Evolutionary conservation across 768 basidiomycete species (phyloP).

Genomic region (Lyophyllum shimeji): DNA sequence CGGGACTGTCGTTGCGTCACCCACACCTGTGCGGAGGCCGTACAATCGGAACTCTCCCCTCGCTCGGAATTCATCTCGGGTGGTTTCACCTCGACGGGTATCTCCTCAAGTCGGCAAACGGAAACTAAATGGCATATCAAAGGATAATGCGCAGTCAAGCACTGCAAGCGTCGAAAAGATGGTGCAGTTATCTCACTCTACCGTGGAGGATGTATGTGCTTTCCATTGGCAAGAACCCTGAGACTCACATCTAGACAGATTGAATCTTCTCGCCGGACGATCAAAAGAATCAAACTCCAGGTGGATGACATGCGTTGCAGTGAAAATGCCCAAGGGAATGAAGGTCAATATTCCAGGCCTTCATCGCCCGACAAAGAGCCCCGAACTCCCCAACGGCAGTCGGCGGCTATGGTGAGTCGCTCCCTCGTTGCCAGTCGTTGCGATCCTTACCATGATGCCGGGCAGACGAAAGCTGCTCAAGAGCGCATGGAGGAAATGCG

Average conservation of each 20-base stretch:
- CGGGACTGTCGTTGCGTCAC: constrained; percentile 35
- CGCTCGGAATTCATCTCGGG: constrained; percentile 39
- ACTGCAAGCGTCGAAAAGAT: constrained; percentile 45
- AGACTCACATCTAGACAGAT: constrained; percentile 43
- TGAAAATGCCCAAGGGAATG: constrained; percentile 16
- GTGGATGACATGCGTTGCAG: constrained; percentile 43
- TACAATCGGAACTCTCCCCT: constrained; percentile 55
- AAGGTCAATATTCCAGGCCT: constrained; percentile 41
- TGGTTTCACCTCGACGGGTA: constrained; percentile 50
- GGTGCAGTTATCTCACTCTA: constrained; percentile 48
- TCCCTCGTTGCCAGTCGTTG: background rate
- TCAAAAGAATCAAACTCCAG: constrained; percentile 78
- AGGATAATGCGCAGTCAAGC: constrained; percentile 20
- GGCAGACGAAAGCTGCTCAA: constrained; percentile 71
- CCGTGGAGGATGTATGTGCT: constrained; percentile 64
- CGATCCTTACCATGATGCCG: background rate
- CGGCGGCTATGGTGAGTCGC: constrained; percentile 41
- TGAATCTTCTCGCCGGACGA: constrained; percentile 63
- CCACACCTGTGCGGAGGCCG: constrained; percentile 37
- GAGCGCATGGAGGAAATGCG: constrained; percentile 85
- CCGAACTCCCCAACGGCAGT: constrained; percentile 44
- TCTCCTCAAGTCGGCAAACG: constrained; percentile 52
- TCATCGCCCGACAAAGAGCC: constrained; percentile 59
- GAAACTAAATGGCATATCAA: constrained; percentile 30
- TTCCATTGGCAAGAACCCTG: background rate